Conservation (phyloP, 2,329 filamentous ascomycete genomes). For the Exophiala viscosa region DNA sequence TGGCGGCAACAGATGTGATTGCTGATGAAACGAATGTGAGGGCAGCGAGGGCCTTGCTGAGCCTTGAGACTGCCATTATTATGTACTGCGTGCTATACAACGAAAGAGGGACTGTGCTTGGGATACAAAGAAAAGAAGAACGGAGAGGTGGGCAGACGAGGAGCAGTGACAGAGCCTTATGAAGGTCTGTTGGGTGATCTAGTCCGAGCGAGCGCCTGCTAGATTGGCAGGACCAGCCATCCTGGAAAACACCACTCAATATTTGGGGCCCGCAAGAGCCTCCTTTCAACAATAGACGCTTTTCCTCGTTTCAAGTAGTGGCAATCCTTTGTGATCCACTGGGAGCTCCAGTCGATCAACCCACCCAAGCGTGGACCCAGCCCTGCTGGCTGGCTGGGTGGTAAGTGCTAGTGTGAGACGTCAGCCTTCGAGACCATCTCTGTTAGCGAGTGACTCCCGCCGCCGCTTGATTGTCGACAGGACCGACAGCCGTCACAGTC, state of each 20-base stretch:
- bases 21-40: conserved; percentile 20
- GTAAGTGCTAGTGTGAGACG: conserved; percentile 1
- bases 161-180: conserved; percentile 8
- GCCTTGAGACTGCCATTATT: conserved; percentile 17
- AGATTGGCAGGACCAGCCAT: conserved; percentile 18
- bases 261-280: conserved; percentile 18
- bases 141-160: conserved; percentile 3
- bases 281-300: conserved; percentile 14
- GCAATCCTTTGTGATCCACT: conserved; percentile 12
- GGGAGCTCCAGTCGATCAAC: conserved; percentile 3
- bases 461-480: neutral
- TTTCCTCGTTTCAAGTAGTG: conserved; percentile 14
- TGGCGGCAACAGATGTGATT: conserved; percentile 14
- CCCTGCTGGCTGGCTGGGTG: neutral
- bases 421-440: neutral
- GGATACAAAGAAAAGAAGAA: conserved; percentile 2
- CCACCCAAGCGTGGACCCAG: neutral
- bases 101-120: conserved; percentile 9
- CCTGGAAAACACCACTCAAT: conserved; percentile 13
- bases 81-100: conserved; percentile 7
- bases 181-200: neutral
- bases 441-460: neutral
- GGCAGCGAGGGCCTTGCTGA: conserved; percentile 17
- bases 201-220: neutral
- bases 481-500: neutral